Evolutionary conservation across 352 stramenopile species (phyloP).

Genomic region (Phytophthora sp.): DNA sequence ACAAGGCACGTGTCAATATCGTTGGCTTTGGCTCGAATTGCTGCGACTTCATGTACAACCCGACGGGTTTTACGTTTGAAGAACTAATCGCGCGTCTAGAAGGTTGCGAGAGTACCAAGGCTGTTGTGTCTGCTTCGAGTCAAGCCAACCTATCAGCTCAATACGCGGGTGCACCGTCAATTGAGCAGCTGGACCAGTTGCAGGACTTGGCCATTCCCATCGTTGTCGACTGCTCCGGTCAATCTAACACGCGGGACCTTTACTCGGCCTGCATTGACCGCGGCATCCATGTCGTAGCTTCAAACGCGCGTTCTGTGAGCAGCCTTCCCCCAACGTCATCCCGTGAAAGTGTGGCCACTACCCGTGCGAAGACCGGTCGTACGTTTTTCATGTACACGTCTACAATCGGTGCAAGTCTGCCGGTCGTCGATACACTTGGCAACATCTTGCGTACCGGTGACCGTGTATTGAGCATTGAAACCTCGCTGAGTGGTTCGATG

Average conservation of each 20-base stretch:
- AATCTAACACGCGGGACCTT: constrained; percentile 53
- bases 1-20: constrained; percentile 72
- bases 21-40: constrained; percentile 76
- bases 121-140: constrained; percentile 31
- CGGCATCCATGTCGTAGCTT: constrained; percentile 76
- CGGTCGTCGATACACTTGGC: constrained; percentile 75
- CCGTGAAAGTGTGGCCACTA: constrained; percentile 62
- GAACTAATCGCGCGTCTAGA: constrained; percentile 50
- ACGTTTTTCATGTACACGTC: constrained; percentile 86
- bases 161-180: constrained; percentile 50
- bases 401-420: constrained; percentile 72
- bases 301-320: constrained; percentile 67
- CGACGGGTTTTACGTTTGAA: constrained; percentile 56
- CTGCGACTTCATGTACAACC: constrained; percentile 62
- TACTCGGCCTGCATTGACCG: constrained; percentile 70
- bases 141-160: background rate
- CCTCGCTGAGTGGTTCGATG: constrained; percentile 74
- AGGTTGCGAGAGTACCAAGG: constrained; percentile 42
- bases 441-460: constrained; percentile 81
- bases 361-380: constrained; percentile 40
- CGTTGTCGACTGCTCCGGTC: constrained; percentile 75
- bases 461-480: constrained; percentile 59
- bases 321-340: constrained; percentile 57
- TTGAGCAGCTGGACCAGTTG: constrained; percentile 59
- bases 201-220: constrained; percentile 79